phyloP scores from a whole-genome alignment of 2,329 filamentous ascomycete genomes.

The Anthostomella pinea region DNA sequence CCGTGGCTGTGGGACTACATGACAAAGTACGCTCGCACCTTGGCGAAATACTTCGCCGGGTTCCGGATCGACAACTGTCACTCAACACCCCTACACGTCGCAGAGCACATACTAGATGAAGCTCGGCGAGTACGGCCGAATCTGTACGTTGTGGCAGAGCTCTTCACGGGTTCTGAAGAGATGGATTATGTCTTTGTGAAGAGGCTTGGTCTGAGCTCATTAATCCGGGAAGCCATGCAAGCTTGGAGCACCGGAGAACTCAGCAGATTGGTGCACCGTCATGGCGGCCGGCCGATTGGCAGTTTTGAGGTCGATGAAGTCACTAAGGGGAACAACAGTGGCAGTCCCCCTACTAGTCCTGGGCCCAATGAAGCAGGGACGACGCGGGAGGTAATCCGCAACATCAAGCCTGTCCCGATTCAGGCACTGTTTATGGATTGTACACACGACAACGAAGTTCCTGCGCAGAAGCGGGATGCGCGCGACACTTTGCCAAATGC shows the following conservation, averaged over 20 bases:
- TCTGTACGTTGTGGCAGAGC: conserved; percentile 87
- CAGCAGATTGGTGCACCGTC: conserved; percentile 86
- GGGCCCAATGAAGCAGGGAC: conserved; percentile 32
- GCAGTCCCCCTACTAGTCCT: conserved; percentile 32
- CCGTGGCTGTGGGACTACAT: conserved; percentile 96
- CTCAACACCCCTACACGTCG: conserved; percentile 90
- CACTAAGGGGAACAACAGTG: conserved; percentile 48
- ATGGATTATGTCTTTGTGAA: conserved; percentile 97
- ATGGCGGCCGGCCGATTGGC: conserved; percentile 90
- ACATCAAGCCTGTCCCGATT: conserved; percentile 82
- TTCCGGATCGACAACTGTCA: conserved; percentile 98
- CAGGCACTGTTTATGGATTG: conserved; percentile 99
- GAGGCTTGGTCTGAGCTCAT: conserved; percentile 81
- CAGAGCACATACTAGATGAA: conserved; percentile 91
- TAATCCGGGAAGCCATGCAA: conserved; percentile 98
- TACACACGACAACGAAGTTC: conserved; percentile 96
- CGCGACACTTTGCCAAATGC: conserved; percentile 92
- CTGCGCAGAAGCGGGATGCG: conserved; percentile 90
- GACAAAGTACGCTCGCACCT: conserved; percentile 83
- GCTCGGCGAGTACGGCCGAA: conserved; percentile 86
- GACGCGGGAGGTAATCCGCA: conserved; percentile 66
- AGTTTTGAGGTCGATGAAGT: conserved; percentile 95
- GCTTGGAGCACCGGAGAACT: conserved; percentile 94
- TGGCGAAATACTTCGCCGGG: conserved; percentile 93
- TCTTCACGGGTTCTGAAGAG: conserved; percentile 93